Conservation (phyloP, 2,329 filamentous ascomycete species). For the Xylariales sp. region DNA sequence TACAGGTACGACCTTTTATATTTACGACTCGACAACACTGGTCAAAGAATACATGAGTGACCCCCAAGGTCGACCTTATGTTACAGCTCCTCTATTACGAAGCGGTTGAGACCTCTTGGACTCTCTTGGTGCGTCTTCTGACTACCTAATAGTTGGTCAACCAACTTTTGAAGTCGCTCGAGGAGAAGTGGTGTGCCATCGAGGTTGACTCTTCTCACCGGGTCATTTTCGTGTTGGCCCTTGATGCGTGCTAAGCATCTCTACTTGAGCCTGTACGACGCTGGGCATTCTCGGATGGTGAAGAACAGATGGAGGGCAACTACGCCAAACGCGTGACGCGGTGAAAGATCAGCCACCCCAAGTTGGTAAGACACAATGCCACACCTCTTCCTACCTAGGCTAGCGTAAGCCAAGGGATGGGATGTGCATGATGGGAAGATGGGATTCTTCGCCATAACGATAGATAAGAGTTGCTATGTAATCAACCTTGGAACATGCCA, state of each 20-base stretch:
- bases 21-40: neutral
- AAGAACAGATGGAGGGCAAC: conserved; percentile 20
- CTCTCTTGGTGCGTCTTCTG: conserved; percentile 27
- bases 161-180: conserved; percentile 11
- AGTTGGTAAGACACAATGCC: conserved; percentile 29
- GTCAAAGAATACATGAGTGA: conserved; percentile 15
- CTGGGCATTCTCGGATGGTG: conserved; percentile 20
- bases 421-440: conserved; percentile 17
- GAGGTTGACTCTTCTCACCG: conserved; percentile 20
- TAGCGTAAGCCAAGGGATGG: conserved; percentile 20
- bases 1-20: conserved; percentile 13
- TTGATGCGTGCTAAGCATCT: conserved; percentile 6
- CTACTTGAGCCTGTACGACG: conserved; percentile 9
- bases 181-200: conserved; percentile 23
- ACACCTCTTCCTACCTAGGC: conserved; percentile 17
- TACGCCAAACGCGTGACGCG: conserved; percentile 26
- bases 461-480: conserved; percentile 7
- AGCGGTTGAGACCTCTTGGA: too few relatives aligned
- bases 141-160: conserved; percentile 15
- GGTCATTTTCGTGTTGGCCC: conserved; percentile 14
- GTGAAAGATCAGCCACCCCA: conserved; percentile 27
- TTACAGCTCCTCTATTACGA: neutral
- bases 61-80: conserved; percentile 2
- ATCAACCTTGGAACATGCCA: conserved; percentile 3
- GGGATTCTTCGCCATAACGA: conserved; percentile 6